Evolutionary conservation across 164 flowering plant genomes (phyloP).

Genomic region (Umbilicus rupestris): DNA sequence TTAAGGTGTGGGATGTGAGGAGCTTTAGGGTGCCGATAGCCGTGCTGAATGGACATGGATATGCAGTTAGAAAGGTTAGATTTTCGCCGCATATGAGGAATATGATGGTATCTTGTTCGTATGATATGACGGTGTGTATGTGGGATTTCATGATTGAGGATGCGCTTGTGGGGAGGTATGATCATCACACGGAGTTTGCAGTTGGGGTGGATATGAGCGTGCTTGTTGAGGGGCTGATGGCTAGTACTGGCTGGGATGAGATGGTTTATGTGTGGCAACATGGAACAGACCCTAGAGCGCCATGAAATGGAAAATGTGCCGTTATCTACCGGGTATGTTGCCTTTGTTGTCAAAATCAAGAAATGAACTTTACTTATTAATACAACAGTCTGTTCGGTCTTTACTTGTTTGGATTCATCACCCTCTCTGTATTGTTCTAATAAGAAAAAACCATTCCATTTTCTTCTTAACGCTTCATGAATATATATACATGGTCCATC

Average conservation of each 20-base stretch:
- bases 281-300: constrained; percentile 84
- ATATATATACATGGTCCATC: neutral
- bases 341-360: neutral
- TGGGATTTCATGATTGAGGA: constrained; percentile 90
- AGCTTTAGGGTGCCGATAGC: constrained; percentile 50
- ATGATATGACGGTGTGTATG: constrained; percentile 85
- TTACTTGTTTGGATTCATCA: neutral
- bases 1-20: constrained; percentile 90
- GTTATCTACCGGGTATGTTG: neutral
- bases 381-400: neutral
- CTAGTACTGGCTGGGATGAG: constrained; percentile 97
- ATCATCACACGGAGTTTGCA: constrained; percentile 92
- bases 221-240: constrained; percentile 87
- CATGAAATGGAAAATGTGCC: constrained; percentile 17
- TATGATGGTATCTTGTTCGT: constrained; percentile 61
- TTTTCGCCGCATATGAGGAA: constrained; percentile 74
- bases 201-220: constrained; percentile 97
- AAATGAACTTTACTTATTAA: neutral
- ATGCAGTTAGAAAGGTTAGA: constrained; percentile 73
- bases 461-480: neutral
- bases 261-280: constrained; percentile 90
- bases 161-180: constrained; percentile 70
- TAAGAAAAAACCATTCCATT: neutral
- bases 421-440: neutral
- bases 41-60: constrained; percentile 64